Conservation (phyloP, 352 stramenopile species). For the Pythium biforme region DNA sequence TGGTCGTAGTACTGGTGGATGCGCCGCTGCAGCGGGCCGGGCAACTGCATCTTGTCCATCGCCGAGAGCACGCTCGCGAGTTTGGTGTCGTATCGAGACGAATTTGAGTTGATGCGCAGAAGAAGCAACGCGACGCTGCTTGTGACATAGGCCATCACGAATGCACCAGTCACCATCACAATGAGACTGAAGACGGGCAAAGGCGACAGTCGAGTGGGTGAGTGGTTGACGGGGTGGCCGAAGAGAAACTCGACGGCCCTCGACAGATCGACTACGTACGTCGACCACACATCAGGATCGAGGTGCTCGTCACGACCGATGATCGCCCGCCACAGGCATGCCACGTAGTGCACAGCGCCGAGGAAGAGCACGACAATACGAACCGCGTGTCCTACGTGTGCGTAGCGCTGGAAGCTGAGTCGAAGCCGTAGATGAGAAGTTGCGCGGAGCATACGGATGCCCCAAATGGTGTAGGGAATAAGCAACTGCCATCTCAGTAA, state of each 20-base stretch:
- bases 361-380: slow-evolving; percentile 25
- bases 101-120: slow-evolving; percentile 5
- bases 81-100: slow-evolving; percentile 28
- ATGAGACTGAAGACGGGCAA: neutral
- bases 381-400: neutral
- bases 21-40: slow-evolving; percentile 21
- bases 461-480: slow-evolving; percentile 7
- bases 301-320: neutral
- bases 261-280: slow-evolving; percentile 4
- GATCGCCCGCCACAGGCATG: slow-evolving; percentile 25
- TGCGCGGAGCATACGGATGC: slow-evolving; percentile 7
- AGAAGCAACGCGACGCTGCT: slow-evolving; percentile 9
- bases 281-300: neutral
- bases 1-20: slow-evolving; percentile 43
- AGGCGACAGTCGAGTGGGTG: neutral
- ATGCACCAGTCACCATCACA: neutral
- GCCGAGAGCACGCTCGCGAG: slow-evolving; percentile 30
- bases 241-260: slow-evolving; percentile 7
- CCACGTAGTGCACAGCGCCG: slow-evolving; percentile 24
- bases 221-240: neutral
- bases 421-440: slow-evolving; percentile 13
- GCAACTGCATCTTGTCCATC: slow-evolving; percentile 35
- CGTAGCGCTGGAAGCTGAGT: slow-evolving; percentile 1
- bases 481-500: slow-evolving; percentile 10
- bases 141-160: slow-evolving; percentile 14